Conservation (phyloP, 495 filamentous ascomycete species). For the Pyronema domesticum region DNA sequence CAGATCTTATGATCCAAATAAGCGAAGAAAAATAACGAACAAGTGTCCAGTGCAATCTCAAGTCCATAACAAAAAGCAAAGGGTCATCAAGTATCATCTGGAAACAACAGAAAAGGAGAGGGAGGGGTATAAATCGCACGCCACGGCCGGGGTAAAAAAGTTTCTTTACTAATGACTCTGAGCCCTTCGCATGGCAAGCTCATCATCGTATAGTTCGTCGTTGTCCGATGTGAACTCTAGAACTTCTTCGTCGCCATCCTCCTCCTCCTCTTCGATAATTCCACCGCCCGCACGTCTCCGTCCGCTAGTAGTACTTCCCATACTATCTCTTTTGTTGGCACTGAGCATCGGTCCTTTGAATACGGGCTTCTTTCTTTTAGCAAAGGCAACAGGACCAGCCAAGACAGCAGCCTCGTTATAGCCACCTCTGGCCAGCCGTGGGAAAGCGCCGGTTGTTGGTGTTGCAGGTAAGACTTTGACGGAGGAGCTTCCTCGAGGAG, state of each 20-base stretch:
- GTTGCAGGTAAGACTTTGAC: conserved; percentile 91
- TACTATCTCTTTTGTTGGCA: conserved; percentile 26
- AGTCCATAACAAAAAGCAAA: neutral
- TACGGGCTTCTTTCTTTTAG: conserved; percentile 69
- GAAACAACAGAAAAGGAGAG: neutral
- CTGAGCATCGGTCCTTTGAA: conserved; percentile 71
- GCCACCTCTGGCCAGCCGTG: conserved; percentile 54
- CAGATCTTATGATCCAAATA: neutral
- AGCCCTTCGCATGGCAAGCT: neutral
- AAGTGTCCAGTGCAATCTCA: neutral
- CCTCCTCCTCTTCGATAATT: conserved; percentile 74
- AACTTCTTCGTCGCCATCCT: conserved; percentile 35
- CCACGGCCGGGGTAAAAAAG: neutral
- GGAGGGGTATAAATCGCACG: neutral
- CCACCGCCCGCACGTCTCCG: conserved; percentile 48
- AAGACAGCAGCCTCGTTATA: conserved; percentile 25
- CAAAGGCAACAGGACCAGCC: conserved; percentile 58
- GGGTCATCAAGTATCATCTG: neutral
- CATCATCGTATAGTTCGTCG: conserved; percentile 1
- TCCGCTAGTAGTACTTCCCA: conserved; percentile 35
- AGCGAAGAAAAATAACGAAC: neutral
- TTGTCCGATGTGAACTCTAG: conserved; percentile 1
- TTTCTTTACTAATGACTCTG: neutral
- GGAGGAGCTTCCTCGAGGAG: conserved; percentile 52
- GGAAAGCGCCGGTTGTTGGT: conserved; percentile 57